Base-by-base conservation (phyloP, 1,139 yeast species). In the Diutina scorzettiae region DNA sequence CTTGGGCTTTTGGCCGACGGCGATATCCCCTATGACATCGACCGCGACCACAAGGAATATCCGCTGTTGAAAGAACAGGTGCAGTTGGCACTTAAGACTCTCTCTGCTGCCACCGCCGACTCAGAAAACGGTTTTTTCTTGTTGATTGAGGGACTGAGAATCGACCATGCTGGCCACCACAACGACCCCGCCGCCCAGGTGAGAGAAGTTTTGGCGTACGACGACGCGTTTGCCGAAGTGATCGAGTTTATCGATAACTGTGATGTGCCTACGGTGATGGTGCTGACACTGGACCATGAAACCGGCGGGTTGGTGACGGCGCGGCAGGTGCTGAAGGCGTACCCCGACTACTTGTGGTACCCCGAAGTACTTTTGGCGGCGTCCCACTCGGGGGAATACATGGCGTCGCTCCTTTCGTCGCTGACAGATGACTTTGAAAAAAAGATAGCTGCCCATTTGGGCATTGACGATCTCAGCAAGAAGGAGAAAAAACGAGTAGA, bases 121-220 rank as follows among this genome's bases (percentile, higher is more conserved):
- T 69, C 80, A 1, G 89, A 83, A 17, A 61, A 81, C 49, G 95
- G 95, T 0, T 85, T 86, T 58, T 85, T 86, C 61, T 56, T 86
- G 42, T 56, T 86, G 57, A 74, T 86, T 46, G 96, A 86, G 63
- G 95, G 95, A 7, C 81, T 93, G 12, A 70, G 95, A 57, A 85
- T 86, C 52, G 96, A 86, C 58, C 95, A 86, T 57, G 94, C 95
- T 3, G 95, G 95, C 32, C 96, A 86, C 57, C 76, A 73, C 49
- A 86, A 86, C 54, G 95, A 86, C 56, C 87, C 95, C 11, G 85
- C 86, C 11, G 91, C 94, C 9, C 95, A 84, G 12, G 37, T 32
- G 16, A 67, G 81, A 49, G 93, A 82, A 55, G 83, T 81, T 3
- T 59, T 81, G 47, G 87, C 85, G 2, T 86, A 76, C 55, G 93